phyloP scores from a whole-genome alignment of 306 rosid species.

The Citrullus mucosospermus region DNA sequence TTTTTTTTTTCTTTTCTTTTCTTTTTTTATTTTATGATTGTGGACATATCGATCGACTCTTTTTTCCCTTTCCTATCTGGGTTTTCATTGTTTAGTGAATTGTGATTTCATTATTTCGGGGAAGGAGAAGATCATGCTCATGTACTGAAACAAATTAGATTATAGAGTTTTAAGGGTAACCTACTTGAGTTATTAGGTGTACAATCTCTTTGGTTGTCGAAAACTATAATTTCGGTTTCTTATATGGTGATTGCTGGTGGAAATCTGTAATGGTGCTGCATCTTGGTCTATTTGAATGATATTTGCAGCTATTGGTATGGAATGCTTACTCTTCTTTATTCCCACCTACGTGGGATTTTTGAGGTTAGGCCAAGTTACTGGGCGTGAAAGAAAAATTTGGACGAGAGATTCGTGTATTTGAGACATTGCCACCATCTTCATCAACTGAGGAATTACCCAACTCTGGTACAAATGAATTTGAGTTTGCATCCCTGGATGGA shows the following conservation, averaged over 20 bases:
- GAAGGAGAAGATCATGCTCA: neutral
- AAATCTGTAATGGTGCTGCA: neutral
- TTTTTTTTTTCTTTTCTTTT: neutral
- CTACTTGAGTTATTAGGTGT: neutral
- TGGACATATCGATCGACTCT: neutral
- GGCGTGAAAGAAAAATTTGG: constrained; percentile 51
- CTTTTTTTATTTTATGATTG: neutral
- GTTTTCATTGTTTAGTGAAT: neutral
- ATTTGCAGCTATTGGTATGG: neutral
- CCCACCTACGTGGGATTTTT: neutral
- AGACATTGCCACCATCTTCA: constrained; percentile 38
- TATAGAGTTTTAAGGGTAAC: neutral
- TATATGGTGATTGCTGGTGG: neutral
- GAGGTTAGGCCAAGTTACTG: constrained; percentile 40
- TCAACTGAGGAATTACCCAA: constrained; percentile 23
- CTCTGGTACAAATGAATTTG: constrained; percentile 24
- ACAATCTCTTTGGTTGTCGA: neutral
- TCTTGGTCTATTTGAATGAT: constrained; percentile 14
- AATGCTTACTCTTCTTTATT: neutral
- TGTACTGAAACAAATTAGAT: neutral
- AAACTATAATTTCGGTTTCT: neutral
- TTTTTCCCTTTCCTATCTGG: neutral
- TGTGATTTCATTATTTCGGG: neutral
- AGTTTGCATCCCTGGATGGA: neutral
- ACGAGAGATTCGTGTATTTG: constrained; percentile 63